A percentile compares a stretch with the other conserved stretches of the same genome.
Conservation (phyloP, 371 early-diverging fungal genomes). For the Mucor circinelloides region DNA sequence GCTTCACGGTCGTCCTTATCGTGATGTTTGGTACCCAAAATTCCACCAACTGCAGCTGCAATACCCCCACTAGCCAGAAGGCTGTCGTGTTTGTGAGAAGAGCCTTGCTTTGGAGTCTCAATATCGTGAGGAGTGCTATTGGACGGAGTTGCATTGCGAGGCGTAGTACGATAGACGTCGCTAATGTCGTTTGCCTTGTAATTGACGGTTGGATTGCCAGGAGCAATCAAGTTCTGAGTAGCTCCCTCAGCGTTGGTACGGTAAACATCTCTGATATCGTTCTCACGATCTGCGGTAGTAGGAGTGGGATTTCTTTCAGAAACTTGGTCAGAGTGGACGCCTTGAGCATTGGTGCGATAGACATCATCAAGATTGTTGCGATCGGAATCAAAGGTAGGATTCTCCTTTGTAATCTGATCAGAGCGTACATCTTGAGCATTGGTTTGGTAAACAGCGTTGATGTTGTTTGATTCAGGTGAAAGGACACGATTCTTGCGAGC, state of each 20-base stretch:
- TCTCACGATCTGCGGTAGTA: neutral
- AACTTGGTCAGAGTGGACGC: neutral
- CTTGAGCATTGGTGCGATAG: slow-evolving; percentile 1
- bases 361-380: neutral
- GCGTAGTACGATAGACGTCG: slow-evolving; percentile 2
- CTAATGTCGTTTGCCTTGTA: neutral
- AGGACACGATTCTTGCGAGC: too few relatives aligned
- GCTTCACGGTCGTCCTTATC: neutral
- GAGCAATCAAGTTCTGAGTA: neutral
- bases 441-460: neutral
- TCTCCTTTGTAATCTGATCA: neutral
- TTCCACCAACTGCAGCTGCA: neutral
- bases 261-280: neutral
- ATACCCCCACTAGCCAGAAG: slow-evolving; percentile 1
- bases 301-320: too few relatives aligned
- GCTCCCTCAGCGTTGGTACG: neutral
- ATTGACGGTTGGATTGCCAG: neutral
- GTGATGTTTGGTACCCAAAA: neutral
- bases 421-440: neutral
- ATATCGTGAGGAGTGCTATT: neutral
- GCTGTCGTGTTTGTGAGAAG: neutral
- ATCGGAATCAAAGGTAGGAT: neutral
- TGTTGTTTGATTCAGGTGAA: neutral
- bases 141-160: neutral
- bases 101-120: neutral